Base-by-base conservation (phyloP, 352 stramenopile genomes). In the Pythium diclinum region DNA sequence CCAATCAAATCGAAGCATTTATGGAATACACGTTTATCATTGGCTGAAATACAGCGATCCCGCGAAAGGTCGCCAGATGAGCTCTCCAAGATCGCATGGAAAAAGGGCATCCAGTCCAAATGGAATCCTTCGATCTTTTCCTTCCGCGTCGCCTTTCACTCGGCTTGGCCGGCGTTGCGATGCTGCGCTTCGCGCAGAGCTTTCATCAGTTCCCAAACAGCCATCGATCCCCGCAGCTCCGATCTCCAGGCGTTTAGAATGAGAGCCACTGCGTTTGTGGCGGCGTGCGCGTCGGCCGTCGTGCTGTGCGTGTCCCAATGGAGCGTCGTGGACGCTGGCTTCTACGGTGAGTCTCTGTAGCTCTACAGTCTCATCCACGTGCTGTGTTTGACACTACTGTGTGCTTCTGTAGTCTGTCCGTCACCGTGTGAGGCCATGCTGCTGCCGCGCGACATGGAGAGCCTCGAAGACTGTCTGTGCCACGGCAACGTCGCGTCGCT, bases 401-500 rank as follows among this genome's bases (percentile, higher is more conserved):
- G 21, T 56, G 48, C 17, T 61, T 11, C 48, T 51, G 11, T 53
- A 85, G 77, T 81, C 36, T 95, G 86, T 49, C 85, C 85, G 16
- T 48, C 72, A 19, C 78, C 78, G 33, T 94, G 86, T 19, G 64
- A 86, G 21, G 83, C 86, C 56, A 90, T 86, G 79, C 59, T 93
- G 32, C 75, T 93, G n/a, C 84, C 86, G 40, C 79, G 80, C 42
- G 86, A 95, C 67, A 93, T 95, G 86, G 80, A 91, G 47, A 80
- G 73, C 51, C 72, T 88, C 40, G 77, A 90, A 38, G 81, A 95
- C 64, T 95, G 86, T 38, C 21, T 85, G 28, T 93, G 86, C 55
- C 56, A 76, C 19, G 71, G 60, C 19, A 51, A 68, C 28, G 25
- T 44, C n/a, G n/a, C 36, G 19, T 47, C 48, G 23, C 23, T 65